Percentiles rank a stretch among this genome's conserved stretches.
phyloP scores from a whole-genome alignment of 768 basidiomycete genomes.

The Leccinum olivaceopallidum region DNA sequence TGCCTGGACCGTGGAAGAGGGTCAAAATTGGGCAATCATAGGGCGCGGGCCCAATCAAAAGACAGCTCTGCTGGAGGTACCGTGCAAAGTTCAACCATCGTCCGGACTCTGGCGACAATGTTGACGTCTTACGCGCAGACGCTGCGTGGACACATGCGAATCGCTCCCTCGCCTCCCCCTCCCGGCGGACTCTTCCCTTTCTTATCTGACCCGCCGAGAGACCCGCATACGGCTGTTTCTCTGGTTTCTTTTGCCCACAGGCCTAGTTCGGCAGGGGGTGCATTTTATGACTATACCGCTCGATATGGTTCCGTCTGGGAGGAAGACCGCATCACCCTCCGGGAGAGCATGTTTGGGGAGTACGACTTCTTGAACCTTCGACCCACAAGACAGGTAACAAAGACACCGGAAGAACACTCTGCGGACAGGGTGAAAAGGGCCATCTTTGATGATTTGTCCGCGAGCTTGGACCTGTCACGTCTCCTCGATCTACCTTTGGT shows the following conservation, averaged over 20 bases:
- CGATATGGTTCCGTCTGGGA: constrained; percentile 89
- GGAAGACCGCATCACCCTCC: constrained; percentile 76
- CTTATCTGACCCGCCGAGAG: constrained; percentile 42
- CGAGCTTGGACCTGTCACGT: constrained; percentile 53
- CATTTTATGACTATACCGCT: constrained; percentile 91
- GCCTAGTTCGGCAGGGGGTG: constrained; percentile 55
- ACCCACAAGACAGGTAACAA: constrained; percentile 21
- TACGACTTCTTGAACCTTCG: constrained; percentile 38
- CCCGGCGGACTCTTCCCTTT: constrained; percentile 81
- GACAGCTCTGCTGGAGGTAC: constrained; percentile 59
- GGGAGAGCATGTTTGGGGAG: constrained; percentile 67
- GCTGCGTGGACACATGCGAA: constrained; percentile 68
- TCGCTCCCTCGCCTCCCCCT: constrained; percentile 60
- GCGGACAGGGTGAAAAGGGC: constrained; percentile 30
- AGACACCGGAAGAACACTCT: constrained; percentile 24
- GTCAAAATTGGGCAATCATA: constrained; percentile 76
- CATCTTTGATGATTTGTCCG: constrained; percentile 54
- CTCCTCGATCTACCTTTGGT: constrained; percentile 84
- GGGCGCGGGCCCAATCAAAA: constrained; percentile 67
- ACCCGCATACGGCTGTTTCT: constrained; percentile 52
- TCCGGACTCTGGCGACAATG: not conserved
- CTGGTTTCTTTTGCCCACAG: constrained; percentile 72
- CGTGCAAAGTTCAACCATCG: not conserved
- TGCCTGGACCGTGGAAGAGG: constrained; percentile 58
- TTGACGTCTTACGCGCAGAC: constrained; percentile 41